Percentiles rank a stretch among this genome's conserved stretches.
phyloP scores from a whole-genome alignment of 257 asterid species.

The Dorcoceras hygrometricum region DNA sequence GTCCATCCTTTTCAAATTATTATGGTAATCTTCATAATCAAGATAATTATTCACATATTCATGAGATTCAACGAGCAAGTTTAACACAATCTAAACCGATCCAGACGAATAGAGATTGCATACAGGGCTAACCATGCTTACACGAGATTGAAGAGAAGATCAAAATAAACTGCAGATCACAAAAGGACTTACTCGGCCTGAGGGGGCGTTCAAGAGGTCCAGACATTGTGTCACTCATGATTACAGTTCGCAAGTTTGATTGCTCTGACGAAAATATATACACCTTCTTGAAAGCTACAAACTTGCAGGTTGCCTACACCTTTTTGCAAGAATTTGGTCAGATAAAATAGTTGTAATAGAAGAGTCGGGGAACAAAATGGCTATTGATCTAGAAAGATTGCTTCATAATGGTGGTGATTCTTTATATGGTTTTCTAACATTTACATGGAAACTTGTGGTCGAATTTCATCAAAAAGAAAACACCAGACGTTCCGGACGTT shows the following conservation, averaged over 20 bases:
- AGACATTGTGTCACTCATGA: constrained; percentile 43
- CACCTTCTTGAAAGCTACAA: neutral
- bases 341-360: neutral
- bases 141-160: neutral
- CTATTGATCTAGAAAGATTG: neutral
- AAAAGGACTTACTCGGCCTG: constrained; percentile 28
- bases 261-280: neutral
- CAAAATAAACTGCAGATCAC: neutral
- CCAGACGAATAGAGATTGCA: neutral
- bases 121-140: neutral
- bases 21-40: constrained; percentile 9
- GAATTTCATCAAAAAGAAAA: neutral
- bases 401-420: neutral
- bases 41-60: neutral
- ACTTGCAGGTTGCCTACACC: constrained; percentile 27
- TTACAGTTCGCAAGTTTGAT: constrained; percentile 21
- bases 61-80: neutral
- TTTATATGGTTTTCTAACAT: neutral
- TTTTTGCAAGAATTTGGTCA: neutral
- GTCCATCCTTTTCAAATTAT: neutral
- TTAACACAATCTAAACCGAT: neutral
- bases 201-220: constrained; percentile 42
- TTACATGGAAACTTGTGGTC: neutral
- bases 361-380: neutral
- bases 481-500: neutral